Evolutionary conservation across 192 early-diverging fungal species (phyloP), one percentile per base, ranked within the genome.

Genomic region (Umbelopsis ramanniana): DNA sequence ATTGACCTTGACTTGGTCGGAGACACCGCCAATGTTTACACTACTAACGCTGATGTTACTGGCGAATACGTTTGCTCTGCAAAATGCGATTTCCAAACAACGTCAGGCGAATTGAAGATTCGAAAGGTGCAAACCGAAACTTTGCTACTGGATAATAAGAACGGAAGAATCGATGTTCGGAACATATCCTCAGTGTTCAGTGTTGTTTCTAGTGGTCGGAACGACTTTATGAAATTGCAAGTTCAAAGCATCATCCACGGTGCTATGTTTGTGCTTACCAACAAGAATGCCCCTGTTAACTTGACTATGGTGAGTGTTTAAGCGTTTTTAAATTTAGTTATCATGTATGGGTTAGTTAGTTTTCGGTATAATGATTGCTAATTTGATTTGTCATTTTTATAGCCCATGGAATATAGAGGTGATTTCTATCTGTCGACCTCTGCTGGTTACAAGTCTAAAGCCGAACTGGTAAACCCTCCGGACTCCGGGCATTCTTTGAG

Each of bases 381-480:
- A n/a, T 50, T 50, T 50, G 48, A 5, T n/a, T 50, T n/a, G 7
- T 50, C 48, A 50, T 37, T 14, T 15, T 63, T 63, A 29, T 37
- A 63, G 57, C 57, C 57, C 5, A 63, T 63, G 57, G 29, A 63
- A 7, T 63, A 63, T 4, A 6, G 35, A 37, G 57, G 57, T 10
- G 4, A 4, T 14, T 63, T 63, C 33, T 22, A 19, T n/a, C 3
- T 35, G 6, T 29, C 26, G 7, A 63, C 57, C 3, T 19, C 57
- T 17, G 19, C 8, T 35, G 33, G 57, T 11, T 8, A 37, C 0
- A 17, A 3, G 2, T 33, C 26, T 2, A 63, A 14, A 19, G 57
- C 26, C 11, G 17, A 12, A 19, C 4, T 63, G 33, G 17, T 19
- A 6, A 63, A 63, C n/a, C 57, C 48, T n/a, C 48, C 57, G n/a